phyloP scores from a whole-genome alignment of 495 filamentous ascomycete species.

The Daldinia caldariorum region DNA sequence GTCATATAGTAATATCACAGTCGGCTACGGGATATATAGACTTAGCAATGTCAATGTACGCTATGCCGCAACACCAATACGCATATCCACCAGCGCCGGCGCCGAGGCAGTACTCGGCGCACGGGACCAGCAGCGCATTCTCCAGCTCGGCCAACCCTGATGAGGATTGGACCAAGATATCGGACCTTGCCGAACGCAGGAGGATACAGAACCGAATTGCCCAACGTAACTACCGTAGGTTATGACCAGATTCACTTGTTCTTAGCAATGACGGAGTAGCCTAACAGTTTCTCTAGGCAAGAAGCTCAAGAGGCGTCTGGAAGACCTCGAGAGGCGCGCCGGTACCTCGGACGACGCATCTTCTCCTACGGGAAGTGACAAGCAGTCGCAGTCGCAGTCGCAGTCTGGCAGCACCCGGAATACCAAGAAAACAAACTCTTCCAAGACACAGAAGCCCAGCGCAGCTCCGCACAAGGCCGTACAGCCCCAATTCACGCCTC shows the following conservation, averaged over 20 bases:
- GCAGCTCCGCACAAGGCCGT: conserved; percentile 56
- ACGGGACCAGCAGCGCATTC: conserved; percentile 93
- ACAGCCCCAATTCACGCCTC: conserved; percentile 76
- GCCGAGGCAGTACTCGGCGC: conserved; percentile 70
- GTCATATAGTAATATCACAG: conserved; percentile 1
- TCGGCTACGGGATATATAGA: conserved; percentile 6
- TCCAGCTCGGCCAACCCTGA: conserved; percentile 95
- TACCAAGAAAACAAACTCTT: conserved; percentile 58
- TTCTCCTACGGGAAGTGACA: conserved; percentile 57
- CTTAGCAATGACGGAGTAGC: conserved; percentile 1
- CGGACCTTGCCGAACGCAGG: conserved; percentile 91
- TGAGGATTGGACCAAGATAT: conserved; percentile 99
- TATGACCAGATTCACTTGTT: conserved; percentile 6
- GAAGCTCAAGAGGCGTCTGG: conserved; percentile 97
- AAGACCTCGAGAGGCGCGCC: conserved; percentile 93
- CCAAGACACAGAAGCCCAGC: conserved; percentile 56
- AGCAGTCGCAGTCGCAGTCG: conserved; percentile 62
- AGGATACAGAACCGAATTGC: conserved; percentile 98
- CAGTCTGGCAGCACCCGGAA: conserved; percentile 57
- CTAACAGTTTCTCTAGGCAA: conserved; percentile 71
- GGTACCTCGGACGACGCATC: conserved; percentile 78
- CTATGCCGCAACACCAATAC: conserved; percentile 58
- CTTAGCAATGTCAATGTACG: conserved; percentile 50
- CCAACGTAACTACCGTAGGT: conserved; percentile 97
- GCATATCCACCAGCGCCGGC: conserved; percentile 53